Conservation (phyloP, 331 rosid genomes). For the Cydonia oblonga region DNA sequence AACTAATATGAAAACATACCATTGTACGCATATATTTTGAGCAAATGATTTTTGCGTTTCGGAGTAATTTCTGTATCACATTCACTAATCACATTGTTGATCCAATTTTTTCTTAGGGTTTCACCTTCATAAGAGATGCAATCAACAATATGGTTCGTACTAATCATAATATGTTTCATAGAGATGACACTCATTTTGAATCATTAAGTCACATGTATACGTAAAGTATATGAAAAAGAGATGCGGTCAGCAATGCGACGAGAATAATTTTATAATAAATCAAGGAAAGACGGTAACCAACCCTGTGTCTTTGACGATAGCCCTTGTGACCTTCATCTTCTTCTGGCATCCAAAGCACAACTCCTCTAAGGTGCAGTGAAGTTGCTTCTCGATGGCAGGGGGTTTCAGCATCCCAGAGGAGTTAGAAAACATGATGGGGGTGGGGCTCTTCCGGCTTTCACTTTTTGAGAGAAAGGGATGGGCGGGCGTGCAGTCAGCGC, state of each 20-base stretch:
- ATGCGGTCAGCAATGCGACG: not conserved
- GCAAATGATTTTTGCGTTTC: not conserved
- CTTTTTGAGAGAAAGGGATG: not conserved
- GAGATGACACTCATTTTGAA: not conserved
- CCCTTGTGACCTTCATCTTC: conserved; percentile 56
- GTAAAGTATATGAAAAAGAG: not conserved
- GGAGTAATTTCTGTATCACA: not conserved
- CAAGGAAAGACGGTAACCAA: conserved; percentile 17
- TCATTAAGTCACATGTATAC: not conserved
- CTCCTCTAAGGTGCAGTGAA: conserved; percentile 80
- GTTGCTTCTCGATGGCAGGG: conserved; percentile 46
- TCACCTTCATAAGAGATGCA: not conserved
- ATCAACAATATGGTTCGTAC: not conserved
- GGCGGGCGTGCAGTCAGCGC: conserved; percentile 2
- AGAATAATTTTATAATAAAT: not conserved
- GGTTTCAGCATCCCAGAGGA: conserved; percentile 70
- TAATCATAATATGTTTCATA: not conserved
- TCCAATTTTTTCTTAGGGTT: not conserved
- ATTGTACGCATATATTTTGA: not conserved
- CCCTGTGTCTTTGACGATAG: conserved; percentile 39
- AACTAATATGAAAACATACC: not conserved
- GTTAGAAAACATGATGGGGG: conserved; percentile 62
- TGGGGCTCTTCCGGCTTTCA: conserved; percentile 10
- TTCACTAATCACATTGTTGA: not conserved
- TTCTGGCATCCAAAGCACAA: conserved; percentile 69